Base-by-base conservation (phyloP, 2,329 filamentous ascomycete genomes). In the Thelonectria rubi region DNA sequence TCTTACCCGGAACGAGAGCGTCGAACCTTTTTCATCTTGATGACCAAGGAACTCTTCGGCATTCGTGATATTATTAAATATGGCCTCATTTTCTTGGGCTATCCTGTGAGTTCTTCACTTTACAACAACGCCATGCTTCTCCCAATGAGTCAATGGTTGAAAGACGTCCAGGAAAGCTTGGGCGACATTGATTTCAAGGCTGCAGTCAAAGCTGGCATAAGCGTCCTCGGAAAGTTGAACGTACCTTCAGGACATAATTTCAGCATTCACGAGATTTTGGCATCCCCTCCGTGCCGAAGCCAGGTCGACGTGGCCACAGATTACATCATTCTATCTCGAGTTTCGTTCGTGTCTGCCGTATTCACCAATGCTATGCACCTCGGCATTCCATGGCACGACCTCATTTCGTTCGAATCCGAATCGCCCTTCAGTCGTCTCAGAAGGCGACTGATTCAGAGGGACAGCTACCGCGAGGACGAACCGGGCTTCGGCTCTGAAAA, bases 41-140 rank as follows among this genome's bases (percentile, higher is more conserved):
- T 56, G 54, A 30, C 54, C 3, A 49, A 49, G 18, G 45, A 56
- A 15, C n/a, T 50, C 18, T 56, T 56, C 18, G 54, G 54, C 10
- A 39, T 56, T 32, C 46, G 45, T 7, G 54, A 56, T 45, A 40
- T 56, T 18, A 56, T 56, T 34, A 56, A 56, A 17, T 50, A 56
- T n/a, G 54, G 54, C 2, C 46, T 56, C 7, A 56, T 56, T 3
- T 48, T 40, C 45, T 9, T 56, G 12, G 54, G 45, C n/a, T 56
- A 56, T 17, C 34, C 54, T 20, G 54, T 56, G 14, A 56, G n/a
- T 9, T 42, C 54, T 40, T 56, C 45, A 20, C 37, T 42, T 42
- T 43, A 49, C 15, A n/a, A 30, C 21, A 50, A 18, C 26, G 54
- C 54, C n/a, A 39, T 40, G 34, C 12, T 43, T 21, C 46, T 49